These are phyloP conservation scores for Cladobotryum protrusum DNA, from an alignment of 2,329 filamentous ascomycete species.

Conservation along the genomic window DNA sequence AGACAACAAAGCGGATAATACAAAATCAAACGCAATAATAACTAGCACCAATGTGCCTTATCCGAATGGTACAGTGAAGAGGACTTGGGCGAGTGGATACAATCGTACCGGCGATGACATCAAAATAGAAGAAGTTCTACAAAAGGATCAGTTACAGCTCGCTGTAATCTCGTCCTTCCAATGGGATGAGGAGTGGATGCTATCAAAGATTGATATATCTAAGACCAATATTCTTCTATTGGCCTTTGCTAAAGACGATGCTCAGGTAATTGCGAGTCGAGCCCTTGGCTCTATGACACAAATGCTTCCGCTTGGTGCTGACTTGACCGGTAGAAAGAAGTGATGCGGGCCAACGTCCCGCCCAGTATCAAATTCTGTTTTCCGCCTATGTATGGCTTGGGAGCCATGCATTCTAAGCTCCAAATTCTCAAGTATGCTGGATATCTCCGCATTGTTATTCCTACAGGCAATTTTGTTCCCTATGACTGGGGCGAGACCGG, in stretches of 20 bases:
- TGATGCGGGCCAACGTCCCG: slow-evolving; percentile 45
- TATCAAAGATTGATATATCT: slow-evolving; percentile 59
- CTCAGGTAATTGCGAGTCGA: slow-evolving; percentile 38
- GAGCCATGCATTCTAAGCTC: slow-evolving; percentile 89
- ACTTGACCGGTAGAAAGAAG: slow-evolving; percentile 31
- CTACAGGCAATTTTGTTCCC: slow-evolving; percentile 77
- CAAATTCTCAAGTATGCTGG: slow-evolving; percentile 75
- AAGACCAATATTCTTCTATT: slow-evolving; percentile 58
- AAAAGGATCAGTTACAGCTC: slow-evolving; percentile 63
- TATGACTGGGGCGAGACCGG: slow-evolving; percentile 89
- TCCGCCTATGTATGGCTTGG: slow-evolving; percentile 67
- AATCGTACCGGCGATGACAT: slow-evolving; percentile 64
- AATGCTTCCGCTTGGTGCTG: slow-evolving; percentile 8
- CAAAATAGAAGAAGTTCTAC: slow-evolving; percentile 79
- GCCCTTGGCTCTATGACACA: no score
- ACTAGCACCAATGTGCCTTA: slow-evolving; percentile 32
- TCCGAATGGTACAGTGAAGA: slow-evolving; percentile 63
- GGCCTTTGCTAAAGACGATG: slow-evolving; percentile 47
- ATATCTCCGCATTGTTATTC: slow-evolving; percentile 74
- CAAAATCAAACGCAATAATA: neutral
- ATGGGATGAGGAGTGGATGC: slow-evolving; percentile 76
- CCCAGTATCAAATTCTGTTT: slow-evolving; percentile 66
- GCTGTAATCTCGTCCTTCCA: slow-evolving; percentile 83
- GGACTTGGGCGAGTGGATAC: slow-evolving; percentile 67
- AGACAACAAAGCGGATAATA: neutral